phyloP scores from a whole-genome alignment of 148 eudicot genomes.

The Vaccinium vitisidaea region DNA sequence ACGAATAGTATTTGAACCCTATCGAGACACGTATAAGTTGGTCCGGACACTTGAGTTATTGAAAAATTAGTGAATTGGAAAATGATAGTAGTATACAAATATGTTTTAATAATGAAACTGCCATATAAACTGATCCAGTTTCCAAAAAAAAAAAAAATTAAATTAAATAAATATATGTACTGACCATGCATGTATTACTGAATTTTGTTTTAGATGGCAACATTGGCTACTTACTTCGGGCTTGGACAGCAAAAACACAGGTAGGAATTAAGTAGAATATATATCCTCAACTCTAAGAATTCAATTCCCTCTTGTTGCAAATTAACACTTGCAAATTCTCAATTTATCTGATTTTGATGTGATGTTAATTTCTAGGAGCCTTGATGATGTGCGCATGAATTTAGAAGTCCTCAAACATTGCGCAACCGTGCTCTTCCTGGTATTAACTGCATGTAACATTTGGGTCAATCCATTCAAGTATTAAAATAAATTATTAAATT shows the following conservation, averaged over 20 bases:
- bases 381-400: slow-evolving; percentile 92
- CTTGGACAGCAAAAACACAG: slow-evolving; percentile 94
- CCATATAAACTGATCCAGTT: too few species aligned
- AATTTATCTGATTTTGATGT: not conserved
- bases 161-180: too few species aligned
- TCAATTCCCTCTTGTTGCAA: too few species aligned
- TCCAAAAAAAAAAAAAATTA: too few species aligned
- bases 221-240: slow-evolving; percentile 84
- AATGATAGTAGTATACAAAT: too few species aligned
- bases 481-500: not conserved
- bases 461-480: not conserved
- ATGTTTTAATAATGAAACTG: too few species aligned
- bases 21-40: too few species aligned
- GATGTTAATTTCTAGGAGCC: slow-evolving; percentile 74
- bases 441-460: not conserved
- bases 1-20: too few species aligned
- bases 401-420: slow-evolving; percentile 92
- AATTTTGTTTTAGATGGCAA: slow-evolving; percentile 61
- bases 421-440: slow-evolving; percentile 89
- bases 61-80: too few species aligned
- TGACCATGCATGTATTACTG: not conserved
- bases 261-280: too few species aligned
- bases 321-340: not conserved
- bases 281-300: too few species aligned
- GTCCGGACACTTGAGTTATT: too few species aligned